A percentile compares a stretch with the other conserved stretches of the same genome.
Evolutionary conservation across 768 basidiomycete species (phyloP).

Genomic region (Mycena sanguinolenta): DNA sequence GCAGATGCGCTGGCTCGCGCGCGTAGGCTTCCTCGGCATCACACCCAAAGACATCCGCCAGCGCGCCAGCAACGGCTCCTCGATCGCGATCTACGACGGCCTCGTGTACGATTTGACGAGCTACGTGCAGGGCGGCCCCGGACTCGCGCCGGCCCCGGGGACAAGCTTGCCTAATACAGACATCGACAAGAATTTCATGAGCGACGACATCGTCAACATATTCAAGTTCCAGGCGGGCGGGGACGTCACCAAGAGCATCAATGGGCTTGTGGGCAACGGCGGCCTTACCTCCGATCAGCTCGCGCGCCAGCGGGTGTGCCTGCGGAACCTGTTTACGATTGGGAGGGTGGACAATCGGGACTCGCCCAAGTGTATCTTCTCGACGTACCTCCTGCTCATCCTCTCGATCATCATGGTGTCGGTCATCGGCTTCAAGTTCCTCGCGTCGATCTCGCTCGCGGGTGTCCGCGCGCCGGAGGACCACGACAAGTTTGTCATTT

Average conservation of each 20-base stretch:
- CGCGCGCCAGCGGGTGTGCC: conserved; percentile 83
- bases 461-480: conserved; percentile 88
- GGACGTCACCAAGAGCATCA: conserved; percentile 84
- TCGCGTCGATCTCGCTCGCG: conserved; percentile 90
- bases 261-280: conserved; percentile 71
- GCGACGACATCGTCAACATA: conserved; percentile 73
- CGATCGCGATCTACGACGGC: conserved; percentile 89
- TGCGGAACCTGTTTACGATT: conserved; percentile 93
- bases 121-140: conserved; percentile 82
- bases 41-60: conserved; percentile 81
- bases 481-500: conserved; percentile 97
- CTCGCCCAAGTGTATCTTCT: conserved; percentile 92
- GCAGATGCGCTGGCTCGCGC: conserved; percentile 88
- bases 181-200: conserved; percentile 76
- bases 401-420: conserved; percentile 93
- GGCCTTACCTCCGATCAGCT: conserved; percentile 59
- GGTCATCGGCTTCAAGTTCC: conserved; percentile 96
- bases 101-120: conserved; percentile 89
- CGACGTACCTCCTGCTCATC: conserved; percentile 90
- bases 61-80: conserved; percentile 71
- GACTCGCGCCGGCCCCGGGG: conserved; percentile 62
- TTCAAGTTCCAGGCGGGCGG: conserved; percentile 82
- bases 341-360: conserved; percentile 94
- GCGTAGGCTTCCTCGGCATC: conserved; percentile 90
- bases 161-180: conserved; percentile 58